phyloP scores from a whole-genome alignment of 2,329 filamentous ascomycete genomes.

The Myriosclerotinia curreyana region DNA sequence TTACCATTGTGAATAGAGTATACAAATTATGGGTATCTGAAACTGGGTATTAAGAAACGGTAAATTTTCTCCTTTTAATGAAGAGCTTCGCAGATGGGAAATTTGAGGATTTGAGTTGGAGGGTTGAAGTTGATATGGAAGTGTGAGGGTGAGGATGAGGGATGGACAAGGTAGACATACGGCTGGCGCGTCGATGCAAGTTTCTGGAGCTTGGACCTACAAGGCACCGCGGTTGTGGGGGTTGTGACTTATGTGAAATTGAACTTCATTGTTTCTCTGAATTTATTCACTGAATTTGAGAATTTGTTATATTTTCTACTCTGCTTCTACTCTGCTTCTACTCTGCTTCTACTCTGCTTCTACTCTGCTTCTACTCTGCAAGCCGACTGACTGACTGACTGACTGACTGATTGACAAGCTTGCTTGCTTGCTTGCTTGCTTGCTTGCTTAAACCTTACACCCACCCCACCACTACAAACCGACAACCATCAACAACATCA shows the following conservation, averaged over 20 bases:
- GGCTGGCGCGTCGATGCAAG: constrained; percentile 35
- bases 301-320: too few relatives aligned
- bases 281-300: not conserved
- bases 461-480: constrained; percentile 35
- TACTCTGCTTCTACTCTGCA: not conserved
- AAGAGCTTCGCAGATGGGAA: not conserved
- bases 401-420: too few relatives aligned
- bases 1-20: constrained; percentile 35
- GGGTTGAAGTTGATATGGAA: constrained; percentile 9
- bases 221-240: too few relatives aligned
- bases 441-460: constrained; percentile 27
- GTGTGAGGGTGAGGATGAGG: too few relatives aligned
- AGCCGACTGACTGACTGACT: too few relatives aligned
- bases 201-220: constrained; percentile 37
- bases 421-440: not conserved
- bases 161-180: constrained; percentile 38
- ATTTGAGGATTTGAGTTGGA: constrained; percentile 22
- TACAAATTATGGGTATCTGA: constrained; percentile 10
- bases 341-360: not conserved
- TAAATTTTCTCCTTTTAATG: not conserved
- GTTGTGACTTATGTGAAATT: too few relatives aligned
- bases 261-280: too few relatives aligned
- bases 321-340: not conserved
- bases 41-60: constrained; percentile 3
- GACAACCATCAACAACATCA: constrained; percentile 23